Evolutionary conservation across 139 green algal species (phyloP).

Genomic region (Closterium sp.): DNA sequence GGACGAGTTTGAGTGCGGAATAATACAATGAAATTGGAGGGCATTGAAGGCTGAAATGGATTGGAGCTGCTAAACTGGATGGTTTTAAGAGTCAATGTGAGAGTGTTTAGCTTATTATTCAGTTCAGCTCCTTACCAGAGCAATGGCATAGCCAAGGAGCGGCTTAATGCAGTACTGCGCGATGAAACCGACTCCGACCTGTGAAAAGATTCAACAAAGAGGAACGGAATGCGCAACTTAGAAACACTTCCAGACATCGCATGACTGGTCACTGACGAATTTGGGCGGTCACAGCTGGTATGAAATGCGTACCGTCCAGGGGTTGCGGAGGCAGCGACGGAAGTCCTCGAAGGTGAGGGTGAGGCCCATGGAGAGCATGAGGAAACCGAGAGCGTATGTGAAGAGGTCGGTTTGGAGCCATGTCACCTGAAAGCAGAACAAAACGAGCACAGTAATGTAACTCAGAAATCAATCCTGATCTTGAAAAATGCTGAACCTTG

Average conservation of each 20-base stretch:
- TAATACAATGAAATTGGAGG: no score
- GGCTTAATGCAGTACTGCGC: constrained; percentile 40
- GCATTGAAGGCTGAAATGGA: no score
- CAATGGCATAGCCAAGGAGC: constrained; percentile 21
- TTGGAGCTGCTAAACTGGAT: no score
- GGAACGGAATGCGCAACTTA: neutral
- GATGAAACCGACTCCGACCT: constrained; percentile 35
- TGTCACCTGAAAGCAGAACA: constrained; percentile 40
- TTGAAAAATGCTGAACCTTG: neutral
- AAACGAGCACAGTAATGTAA: neutral
- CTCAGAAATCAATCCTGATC: neutral
- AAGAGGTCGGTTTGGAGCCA: constrained; percentile 74
- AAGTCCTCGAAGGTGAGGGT: constrained; percentile 82
- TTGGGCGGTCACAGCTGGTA: constrained; percentile 2
- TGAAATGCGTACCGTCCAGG: constrained; percentile 64
- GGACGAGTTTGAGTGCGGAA: neutral
- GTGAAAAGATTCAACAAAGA: neutral
- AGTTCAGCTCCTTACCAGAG: neutral
- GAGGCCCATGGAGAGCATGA: constrained; percentile 86
- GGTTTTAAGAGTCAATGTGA: no score
- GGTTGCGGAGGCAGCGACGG: constrained; percentile 60
- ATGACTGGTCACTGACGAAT: constrained; percentile 64
- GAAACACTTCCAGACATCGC: neutral
- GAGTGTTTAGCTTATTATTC: neutral
- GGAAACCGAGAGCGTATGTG: constrained; percentile 67